A percentile compares a stretch with the other conserved stretches of the same genome.
Evolutionary conservation across 345 rosid species (phyloP).

Genomic region (Euclidium syriacum): DNA sequence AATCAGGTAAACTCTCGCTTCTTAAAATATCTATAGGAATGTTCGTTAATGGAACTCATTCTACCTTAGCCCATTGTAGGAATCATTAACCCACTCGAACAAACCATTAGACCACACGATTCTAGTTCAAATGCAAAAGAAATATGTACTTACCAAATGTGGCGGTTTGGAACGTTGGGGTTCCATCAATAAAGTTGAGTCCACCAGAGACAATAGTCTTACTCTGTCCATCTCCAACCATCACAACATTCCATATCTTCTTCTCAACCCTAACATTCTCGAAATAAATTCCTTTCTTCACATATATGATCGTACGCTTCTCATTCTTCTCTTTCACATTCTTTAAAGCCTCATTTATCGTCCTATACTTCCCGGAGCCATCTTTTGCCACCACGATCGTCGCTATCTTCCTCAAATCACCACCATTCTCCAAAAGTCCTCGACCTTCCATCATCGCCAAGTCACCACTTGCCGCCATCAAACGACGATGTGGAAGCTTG

Average conservation of each 20-base stretch:
- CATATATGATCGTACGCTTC: conserved; percentile 53
- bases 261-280: conserved; percentile 75
- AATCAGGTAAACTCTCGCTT: too few species aligned
- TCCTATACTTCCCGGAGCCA: conserved; percentile 60
- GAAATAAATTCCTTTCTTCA: conserved; percentile 58
- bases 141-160: conserved; percentile 48
- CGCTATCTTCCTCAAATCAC: conserved; percentile 46
- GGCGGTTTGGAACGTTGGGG: conserved; percentile 67
- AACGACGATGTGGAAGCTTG: conserved; percentile 24
- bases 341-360: conserved; percentile 50
- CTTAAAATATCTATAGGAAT: too few species aligned
- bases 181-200: conserved; percentile 65
- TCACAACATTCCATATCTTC: conserved; percentile 57
- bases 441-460: conserved; percentile 15
- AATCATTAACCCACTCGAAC: too few species aligned
- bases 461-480: neutral
- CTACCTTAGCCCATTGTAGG: too few species aligned
- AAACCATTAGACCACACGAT: too few species aligned
- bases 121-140: too few species aligned
- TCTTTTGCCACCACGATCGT: conserved; percentile 61
- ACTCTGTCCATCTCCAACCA: conserved; percentile 74
- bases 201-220: conserved; percentile 51
- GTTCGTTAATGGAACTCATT: too few species aligned
- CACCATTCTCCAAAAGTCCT: conserved; percentile 34
- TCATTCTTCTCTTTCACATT: conserved; percentile 51